Evolutionary conservation across 768 basidiomycete genomes (phyloP), one percentile per base, ranked within the genome.

Genomic region (Ramaria sp.): DNA sequence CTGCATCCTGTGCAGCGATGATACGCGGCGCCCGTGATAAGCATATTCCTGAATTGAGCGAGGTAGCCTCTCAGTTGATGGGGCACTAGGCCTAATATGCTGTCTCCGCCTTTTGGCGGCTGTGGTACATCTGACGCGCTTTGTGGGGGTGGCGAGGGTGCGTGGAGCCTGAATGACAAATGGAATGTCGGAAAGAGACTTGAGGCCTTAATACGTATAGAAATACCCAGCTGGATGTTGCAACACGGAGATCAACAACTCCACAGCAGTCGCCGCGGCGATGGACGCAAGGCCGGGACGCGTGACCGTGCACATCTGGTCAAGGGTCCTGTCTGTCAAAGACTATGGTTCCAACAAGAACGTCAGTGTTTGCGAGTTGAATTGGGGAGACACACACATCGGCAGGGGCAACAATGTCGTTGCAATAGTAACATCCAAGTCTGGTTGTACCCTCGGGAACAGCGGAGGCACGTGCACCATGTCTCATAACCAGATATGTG

Each of bases 281-380:
- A 97, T 91, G 0, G 91, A 81, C 0, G 95, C 96, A 1, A 98
- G 75, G 0, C 95, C 95, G 0, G 96, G 96, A 20, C 96, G 74
- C 0, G 95, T 97, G 28, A 99, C 96, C 0, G 96, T 98, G 65
- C 96, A 99, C 95, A 97, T 97, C 66, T 98, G 95, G 66, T 98
- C 96, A 13, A 98, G 78, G 3, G 94, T 95, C 39, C 93, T 78
- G 65, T 98, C 95, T 0, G 88, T 86, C 41, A 87, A 67, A 2
- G 79, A 81, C 83, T 77, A 58, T 27, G 43, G n/a, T 12, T 7
- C 36, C 27, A 57, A 57, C 28, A 54, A 59, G 39, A 32, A 34
- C 12, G 1, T 57, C 43, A 54, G 42, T 28, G 22, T 42, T 37
- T 10, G 18, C 38, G 22, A 8, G 5, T 27, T 18, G 47, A 39